Conservation (phyloP, 2,329 filamentous ascomycete species). For the Sporothrix dimorphospora region DNA sequence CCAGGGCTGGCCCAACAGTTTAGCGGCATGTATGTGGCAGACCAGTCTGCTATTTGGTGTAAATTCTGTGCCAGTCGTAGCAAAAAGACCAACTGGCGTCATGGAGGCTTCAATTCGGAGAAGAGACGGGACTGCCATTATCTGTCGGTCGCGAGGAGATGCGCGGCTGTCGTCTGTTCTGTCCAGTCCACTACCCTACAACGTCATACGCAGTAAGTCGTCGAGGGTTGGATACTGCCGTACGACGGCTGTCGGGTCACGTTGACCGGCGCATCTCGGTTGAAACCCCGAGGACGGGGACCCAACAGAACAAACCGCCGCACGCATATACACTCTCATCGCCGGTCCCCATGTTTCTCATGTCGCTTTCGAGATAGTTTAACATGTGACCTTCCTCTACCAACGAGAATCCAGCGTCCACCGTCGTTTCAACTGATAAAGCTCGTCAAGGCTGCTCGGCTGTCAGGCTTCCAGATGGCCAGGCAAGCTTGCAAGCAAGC, state of each 20-base stretch:
- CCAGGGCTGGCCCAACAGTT: not conserved
- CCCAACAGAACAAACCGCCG: not conserved
- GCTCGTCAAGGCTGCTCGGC: not conserved
- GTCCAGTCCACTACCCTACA: not conserved
- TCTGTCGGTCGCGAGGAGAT: not conserved
- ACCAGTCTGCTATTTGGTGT: not conserved
- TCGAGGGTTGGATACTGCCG: not conserved
- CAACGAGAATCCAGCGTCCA: not conserved
- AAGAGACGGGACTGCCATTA: not conserved
- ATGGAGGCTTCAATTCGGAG: not conserved
- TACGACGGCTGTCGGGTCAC: not conserved
- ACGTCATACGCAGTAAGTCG: not conserved
- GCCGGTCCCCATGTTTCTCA: not conserved
- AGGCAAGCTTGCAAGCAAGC: not conserved
- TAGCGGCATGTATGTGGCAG: conserved; percentile 8
- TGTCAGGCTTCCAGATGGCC: not conserved
- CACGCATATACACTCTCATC: not conserved
- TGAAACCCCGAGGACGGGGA: not conserved
- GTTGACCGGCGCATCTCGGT: not conserved
- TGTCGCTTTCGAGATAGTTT: not conserved
- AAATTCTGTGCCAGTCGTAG: too few relatives aligned
- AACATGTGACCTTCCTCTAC: not conserved
- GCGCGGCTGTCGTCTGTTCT: too few relatives aligned
- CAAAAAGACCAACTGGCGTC: not conserved
- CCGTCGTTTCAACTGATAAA: not conserved